These are phyloP conservation scores for Gaultheria prostrata DNA, from an alignment of 148 eudicot species.

Conservation along the genomic window DNA sequence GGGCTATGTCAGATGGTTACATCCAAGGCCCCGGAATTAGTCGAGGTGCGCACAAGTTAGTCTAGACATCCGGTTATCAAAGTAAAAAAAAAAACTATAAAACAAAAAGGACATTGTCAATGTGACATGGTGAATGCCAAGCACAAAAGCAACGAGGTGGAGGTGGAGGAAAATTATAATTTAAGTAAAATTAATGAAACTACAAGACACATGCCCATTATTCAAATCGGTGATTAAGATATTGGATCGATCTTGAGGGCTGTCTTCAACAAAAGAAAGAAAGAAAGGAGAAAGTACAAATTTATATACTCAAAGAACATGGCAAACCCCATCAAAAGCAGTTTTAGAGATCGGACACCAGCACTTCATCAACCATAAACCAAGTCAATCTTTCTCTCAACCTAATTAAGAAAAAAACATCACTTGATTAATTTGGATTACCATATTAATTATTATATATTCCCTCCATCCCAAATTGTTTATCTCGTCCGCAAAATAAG, in stretches of 20 bases:
- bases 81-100: background rate
- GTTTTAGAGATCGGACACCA: too few relatives aligned
- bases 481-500: too few relatives aligned
- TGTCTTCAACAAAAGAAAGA: too few relatives aligned
- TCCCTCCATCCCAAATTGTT: too few relatives aligned
- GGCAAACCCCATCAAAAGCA: constrained; percentile 74
- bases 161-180: background rate
- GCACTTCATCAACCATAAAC: constrained; percentile 79
- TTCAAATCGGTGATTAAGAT: constrained; percentile 20
- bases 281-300: too few relatives aligned
- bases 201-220: constrained; percentile 6
- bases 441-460: too few relatives aligned
- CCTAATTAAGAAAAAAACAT: constrained; percentile 29
- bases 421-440: too few relatives aligned
- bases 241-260: background rate
- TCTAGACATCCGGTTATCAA: too few relatives aligned
- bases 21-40: too few relatives aligned
- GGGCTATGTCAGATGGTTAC: too few relatives aligned
- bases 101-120: background rate
- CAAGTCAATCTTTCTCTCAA: constrained; percentile 54
- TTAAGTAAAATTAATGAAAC: background rate
- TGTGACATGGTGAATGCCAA: background rate
- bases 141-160: background rate
- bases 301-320: constrained; percentile 46
- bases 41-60: too few relatives aligned